Evolutionary conservation across 2,329 filamentous ascomycete species (phyloP).

Genomic region (Helotiales sp.): DNA sequence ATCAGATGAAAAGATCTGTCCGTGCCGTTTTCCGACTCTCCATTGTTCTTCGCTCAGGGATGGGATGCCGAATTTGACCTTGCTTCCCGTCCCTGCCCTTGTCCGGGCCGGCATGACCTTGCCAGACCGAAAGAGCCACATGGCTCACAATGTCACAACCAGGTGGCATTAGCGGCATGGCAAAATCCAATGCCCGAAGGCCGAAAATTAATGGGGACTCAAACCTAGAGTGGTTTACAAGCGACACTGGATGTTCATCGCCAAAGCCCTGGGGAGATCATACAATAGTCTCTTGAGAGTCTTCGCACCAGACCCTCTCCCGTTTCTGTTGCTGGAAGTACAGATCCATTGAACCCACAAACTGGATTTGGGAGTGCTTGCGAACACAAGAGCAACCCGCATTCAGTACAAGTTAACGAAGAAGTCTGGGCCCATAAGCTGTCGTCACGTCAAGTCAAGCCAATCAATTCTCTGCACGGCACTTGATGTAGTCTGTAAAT

Average conservation of each 20-base stretch:
- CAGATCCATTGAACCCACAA: not conserved
- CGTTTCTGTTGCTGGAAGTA: not conserved
- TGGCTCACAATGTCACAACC: not conserved
- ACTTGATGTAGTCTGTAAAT: not conserved
- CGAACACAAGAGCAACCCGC: too few relatives aligned
- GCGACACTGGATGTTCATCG: not conserved
- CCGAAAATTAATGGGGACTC: not conserved
- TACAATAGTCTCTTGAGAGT: too few relatives aligned
- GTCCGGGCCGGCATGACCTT: not conserved
- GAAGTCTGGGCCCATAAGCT: too few relatives aligned
- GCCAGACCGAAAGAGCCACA: not conserved
- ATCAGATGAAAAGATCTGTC: slow-evolving; percentile 1
- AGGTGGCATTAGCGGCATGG: not conserved
- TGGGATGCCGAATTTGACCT: not conserved
- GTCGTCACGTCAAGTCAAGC: too few relatives aligned
- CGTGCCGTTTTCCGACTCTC: not conserved
- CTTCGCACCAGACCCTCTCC: not conserved
- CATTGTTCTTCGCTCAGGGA: not conserved
- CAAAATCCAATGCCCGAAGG: not conserved
- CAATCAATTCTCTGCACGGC: not conserved
- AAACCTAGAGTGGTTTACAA: not conserved
- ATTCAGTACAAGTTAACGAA: too few relatives aligned
- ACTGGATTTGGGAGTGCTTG: not conserved
- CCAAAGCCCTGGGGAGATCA: not conserved
- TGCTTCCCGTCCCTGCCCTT: not conserved